Evolutionary conservation across 1,284 basidiomycete species (phyloP).

Genomic region (Ganoderma sinense): DNA sequence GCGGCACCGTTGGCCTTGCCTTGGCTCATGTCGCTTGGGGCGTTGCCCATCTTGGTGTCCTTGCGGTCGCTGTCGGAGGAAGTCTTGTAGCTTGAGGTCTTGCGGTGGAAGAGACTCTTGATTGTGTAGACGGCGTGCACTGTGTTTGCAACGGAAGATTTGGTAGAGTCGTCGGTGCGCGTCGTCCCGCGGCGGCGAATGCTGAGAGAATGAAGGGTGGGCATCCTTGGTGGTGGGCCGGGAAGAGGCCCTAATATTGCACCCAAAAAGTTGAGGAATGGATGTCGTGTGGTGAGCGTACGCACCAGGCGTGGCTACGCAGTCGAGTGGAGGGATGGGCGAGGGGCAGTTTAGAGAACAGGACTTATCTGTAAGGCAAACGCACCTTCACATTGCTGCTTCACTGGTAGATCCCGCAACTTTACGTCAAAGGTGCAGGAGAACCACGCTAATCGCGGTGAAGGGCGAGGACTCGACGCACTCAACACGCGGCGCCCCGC

Average conservation of each 20-base stretch:
- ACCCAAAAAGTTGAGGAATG: constrained; percentile 9
- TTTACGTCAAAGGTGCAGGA: constrained; percentile 4
- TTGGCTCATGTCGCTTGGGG: constrained; percentile 30
- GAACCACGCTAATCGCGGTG: neutral
- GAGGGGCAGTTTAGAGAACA: constrained; percentile 11
- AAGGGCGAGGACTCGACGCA: constrained; percentile 9
- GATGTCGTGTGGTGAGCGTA: constrained; percentile 23
- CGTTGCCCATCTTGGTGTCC: constrained; percentile 30
- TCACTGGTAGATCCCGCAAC: constrained; percentile 9
- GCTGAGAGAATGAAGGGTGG: constrained; percentile 28
- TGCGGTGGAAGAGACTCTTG: constrained; percentile 27
- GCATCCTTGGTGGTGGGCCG: constrained; percentile 21
- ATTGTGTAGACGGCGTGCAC: constrained; percentile 16
- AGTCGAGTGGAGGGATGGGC: constrained; percentile 9
- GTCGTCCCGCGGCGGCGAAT: constrained; percentile 28
- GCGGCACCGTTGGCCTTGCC: constrained; percentile 12
- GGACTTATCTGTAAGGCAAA: constrained; percentile 20
- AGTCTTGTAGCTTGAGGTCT: constrained; percentile 7
- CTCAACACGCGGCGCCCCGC: constrained; percentile 1
- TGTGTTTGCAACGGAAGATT: constrained; percentile 6
- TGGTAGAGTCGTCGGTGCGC: constrained; percentile 10
- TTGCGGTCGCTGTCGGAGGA: constrained; percentile 11
- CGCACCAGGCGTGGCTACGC: constrained; percentile 21
- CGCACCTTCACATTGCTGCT: neutral
- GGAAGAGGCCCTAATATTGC: constrained; percentile 18